Evolutionary conservation across 257 asterid species (phyloP).

Genomic region (Eustoma russellianum): DNA sequence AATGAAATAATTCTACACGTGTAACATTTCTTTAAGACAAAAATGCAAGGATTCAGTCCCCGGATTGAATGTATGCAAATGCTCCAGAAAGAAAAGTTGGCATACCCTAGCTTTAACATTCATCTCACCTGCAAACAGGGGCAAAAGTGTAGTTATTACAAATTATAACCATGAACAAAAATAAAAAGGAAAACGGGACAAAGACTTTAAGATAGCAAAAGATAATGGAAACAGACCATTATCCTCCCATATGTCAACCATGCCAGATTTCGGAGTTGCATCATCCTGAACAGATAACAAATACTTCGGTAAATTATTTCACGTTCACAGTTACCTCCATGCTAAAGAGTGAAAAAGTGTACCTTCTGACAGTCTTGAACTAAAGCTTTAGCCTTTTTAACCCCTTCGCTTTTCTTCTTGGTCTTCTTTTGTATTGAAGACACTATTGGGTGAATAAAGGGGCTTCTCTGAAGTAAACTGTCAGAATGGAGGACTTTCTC

Average conservation of each 20-base stretch:
- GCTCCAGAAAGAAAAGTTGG: background rate
- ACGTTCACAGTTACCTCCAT: conserved; percentile 5
- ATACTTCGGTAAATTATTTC: conserved; percentile 4
- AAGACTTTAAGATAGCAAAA: background rate
- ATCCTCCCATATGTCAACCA: conserved; percentile 59
- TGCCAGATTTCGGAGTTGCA: conserved; percentile 28
- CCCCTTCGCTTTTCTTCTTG: conserved; percentile 38
- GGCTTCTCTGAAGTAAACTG: conserved; percentile 70
- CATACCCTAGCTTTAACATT: conserved; percentile 39
- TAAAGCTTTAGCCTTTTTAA: conserved; percentile 20
- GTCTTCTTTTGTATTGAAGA: conserved; percentile 54
- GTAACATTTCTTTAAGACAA: too few species aligned
- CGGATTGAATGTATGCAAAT: background rate
- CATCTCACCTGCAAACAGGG: conserved; percentile 41
- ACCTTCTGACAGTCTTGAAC: conserved; percentile 34
- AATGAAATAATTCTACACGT: background rate
- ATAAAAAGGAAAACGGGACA: background rate
- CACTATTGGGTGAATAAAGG: conserved; percentile 64
- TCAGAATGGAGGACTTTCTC: conserved; percentile 65
- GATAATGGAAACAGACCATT: conserved; percentile 27
- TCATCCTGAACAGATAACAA: conserved; percentile 30
- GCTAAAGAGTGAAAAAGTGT: conserved; percentile 3
- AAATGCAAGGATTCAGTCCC: too few species aligned
- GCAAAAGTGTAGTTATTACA: background rate
- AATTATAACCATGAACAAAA: background rate